Evolutionary conservation across 2,329 filamentous ascomycete genomes (phyloP), one percentile per base, ranked within the genome.

Genomic region (Domatiomyces catenatus): DNA sequence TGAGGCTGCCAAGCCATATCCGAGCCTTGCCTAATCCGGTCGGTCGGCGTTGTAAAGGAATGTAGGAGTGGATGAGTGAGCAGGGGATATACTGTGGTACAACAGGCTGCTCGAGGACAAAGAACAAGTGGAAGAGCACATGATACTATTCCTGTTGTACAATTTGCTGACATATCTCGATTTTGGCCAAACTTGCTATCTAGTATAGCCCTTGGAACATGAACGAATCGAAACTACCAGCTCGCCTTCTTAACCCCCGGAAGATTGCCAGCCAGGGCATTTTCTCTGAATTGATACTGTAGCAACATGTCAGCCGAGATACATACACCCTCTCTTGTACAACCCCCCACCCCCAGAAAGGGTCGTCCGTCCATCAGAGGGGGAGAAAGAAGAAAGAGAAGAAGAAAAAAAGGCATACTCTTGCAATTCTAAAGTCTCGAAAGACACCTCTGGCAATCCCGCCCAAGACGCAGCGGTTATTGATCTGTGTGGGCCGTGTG

Each of bases 241-340:
- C 86, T 93, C 47, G 92, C 92, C 74, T 94, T 94, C 76, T 83
- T 87, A 50, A 98, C 92, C 61, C 92, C 92, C 0, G 92, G 90
- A 49, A 98, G 66, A 54, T 86, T 80, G 48, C 92, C 92, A 28
- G 77, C 82, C 56, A 95, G 71, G 17, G 92, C 92, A 67, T 94
- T 83, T 70, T 92, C 73, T 66, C 92, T 80, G 73, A 98, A 98
- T 72, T 90, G 87, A 68, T 77, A 98, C 90, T 96, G 62, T 20
- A 59, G 18, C 46, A 44, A 39, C 15, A 49, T 49, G 50, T 47
- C 45, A 47, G 45, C 17, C 5, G 8, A 8, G 8, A 10, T 45
- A n/a, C 10, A n/a, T n/a, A n/a, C n/a, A n/a, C n/a, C n/a, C n/a
- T n/a, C n/a, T n/a, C n/a, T n/a, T n/a, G n/a, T n/a, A n/a, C n/a